Evolutionary conservation across 1,284 basidiomycete genomes (phyloP), one percentile per base, ranked within the genome.

Genomic region (Trichosporon coremiiforme): DNA sequence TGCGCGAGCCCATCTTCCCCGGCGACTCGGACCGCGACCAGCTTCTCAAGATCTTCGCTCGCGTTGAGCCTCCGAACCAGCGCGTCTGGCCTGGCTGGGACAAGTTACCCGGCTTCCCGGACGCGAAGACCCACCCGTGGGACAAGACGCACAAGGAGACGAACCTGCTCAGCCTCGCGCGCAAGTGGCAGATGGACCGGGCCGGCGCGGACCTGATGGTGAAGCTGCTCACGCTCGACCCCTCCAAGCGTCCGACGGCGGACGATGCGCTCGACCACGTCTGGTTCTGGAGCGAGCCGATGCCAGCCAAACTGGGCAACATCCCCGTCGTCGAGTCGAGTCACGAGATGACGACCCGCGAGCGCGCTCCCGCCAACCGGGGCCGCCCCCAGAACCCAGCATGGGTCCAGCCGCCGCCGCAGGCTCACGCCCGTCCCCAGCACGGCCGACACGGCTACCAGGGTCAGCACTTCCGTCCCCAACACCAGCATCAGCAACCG

Each of bases 21-120:
- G 96, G 96, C 17, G 88, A 88, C 7, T 90, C 90, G 15, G 97
- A 99, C 79, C 85, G 94, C 29, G 92, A 97, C 82, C 97, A 99
- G 82, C 84, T 97, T 9, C 89, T 91, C 78, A 90, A 90, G 81
- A 98, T 99, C 70, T 94, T 93, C 86, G 85, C 88, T 70, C 85
- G 95, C n/a, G 95, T 94, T 76, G 95, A 94, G 1, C 89, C 91
- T 13, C 93, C 94, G 0, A 92, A 90, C 73, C 89, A 93, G 71
- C 87, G 77, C 15, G 79, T 73, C 25, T 86, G 94, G 89, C 94
- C 95, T 0, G 91, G 92, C 71, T 92, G 90, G 81, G 89, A 91
- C 74, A 83, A 85, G 10, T 81, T 95, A 15, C 91, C 91, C 65
- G 92, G 93, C 1, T 92, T 91, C 76, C 91, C 93, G 65, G 92